Evolutionary conservation across 345 rosid genomes (phyloP), one percentile per base, ranked within the genome.

Genomic region (Populus alba): DNA sequence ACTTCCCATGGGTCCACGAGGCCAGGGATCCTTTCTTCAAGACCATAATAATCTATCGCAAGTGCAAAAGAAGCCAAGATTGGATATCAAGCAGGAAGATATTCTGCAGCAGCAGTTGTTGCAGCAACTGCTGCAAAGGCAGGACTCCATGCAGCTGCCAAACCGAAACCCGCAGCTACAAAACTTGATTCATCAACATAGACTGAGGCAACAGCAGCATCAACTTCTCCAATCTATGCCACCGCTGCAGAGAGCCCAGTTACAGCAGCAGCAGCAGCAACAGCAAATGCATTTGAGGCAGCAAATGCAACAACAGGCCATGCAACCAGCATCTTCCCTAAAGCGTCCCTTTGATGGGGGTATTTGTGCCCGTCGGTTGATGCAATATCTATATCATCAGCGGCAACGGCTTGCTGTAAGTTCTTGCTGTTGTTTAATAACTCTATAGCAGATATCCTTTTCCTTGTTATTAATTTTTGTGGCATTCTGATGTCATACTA

Each of bases 311-410:
- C 97, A 93, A 39, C 97, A 92, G 84, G 87, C 91, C 77, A 86
- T 93, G 85, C 98, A 92, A 74, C 85, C 89, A 73, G 83, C 74
- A 77, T 69, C 82, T 83, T 78, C 76, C 39, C 25, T 85, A 73
- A 87, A 93, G 87, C 91, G 90, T 70, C 87, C 90, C 62, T 88
- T 81, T 78, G 96, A 94, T 71, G 84, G 88, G 77, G 97, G 94
- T 70, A 92, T 96, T 31, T 96, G 99, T 79, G 93, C 97, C 66
- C 97, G 99, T 35, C 88, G 99, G 72, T 75, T 96, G 79, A 96
- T 94, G 99, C 99, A 96, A 82, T 96, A 96, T 82, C 83, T 96
- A 25, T 96, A 89, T 87, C 99, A 96, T 84, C 98, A 96, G 81
- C 86, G 97, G 22, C 98, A 91, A 83, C 86, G 97, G 66, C 95